Percentiles rank a stretch among this genome's conserved stretches.
phyloP scores from a whole-genome alignment of 2,329 filamentous ascomycete species.

The Apiospora rasikravindrae region DNA sequence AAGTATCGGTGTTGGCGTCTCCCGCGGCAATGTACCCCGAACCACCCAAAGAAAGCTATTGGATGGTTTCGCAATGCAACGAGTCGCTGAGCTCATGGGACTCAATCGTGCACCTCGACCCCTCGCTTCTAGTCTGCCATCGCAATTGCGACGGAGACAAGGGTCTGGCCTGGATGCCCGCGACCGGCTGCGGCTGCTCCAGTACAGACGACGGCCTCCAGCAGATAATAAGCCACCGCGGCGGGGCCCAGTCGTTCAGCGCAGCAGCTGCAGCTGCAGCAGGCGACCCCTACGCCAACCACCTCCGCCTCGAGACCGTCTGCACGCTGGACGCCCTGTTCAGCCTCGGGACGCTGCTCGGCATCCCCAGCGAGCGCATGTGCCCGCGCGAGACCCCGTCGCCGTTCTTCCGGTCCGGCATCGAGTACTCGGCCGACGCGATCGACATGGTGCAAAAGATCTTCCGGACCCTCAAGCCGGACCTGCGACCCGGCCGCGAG shows the following conservation, averaged over 20 bases:
- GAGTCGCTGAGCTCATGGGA: conserved; percentile 12
- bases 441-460: background rate
- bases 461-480: background rate
- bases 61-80: background rate
- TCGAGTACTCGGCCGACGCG: background rate
- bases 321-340: conserved; percentile 12
- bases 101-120: background rate
- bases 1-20: background rate
- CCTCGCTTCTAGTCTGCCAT: background rate
- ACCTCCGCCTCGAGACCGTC: conserved; percentile 16
- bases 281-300: conserved; percentile 17
- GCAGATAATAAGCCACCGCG: background rate
- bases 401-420: conserved; percentile 10
- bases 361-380: background rate
- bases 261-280: background rate
- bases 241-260: background rate
- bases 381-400: background rate
- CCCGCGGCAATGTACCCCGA: background rate
- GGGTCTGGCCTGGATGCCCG: background rate
- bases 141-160: too few relatives aligned
- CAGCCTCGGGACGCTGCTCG: background rate
- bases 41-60: background rate
- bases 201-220: background rate
- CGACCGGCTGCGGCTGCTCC: background rate
- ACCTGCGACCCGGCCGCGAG: conserved; percentile 12